phyloP scores from a whole-genome alignment of 2,329 filamentous ascomycete genomes.

The Stachybotrys elegans region DNA sequence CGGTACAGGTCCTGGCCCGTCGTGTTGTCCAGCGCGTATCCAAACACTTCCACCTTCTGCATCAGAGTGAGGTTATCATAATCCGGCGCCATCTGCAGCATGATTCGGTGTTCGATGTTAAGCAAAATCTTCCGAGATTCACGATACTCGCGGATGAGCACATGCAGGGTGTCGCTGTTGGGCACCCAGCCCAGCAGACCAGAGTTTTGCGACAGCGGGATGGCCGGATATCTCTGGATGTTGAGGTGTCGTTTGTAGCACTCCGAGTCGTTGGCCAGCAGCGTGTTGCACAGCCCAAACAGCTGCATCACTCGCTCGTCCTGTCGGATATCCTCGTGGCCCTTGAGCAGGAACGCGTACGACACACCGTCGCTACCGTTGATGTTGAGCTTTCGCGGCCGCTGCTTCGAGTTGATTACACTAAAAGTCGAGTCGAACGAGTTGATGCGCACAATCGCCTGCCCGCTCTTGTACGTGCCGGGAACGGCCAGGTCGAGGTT shows the following conservation, averaged over 20 bases:
- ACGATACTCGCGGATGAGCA: constrained; percentile 94
- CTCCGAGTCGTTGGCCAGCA: constrained; percentile 89
- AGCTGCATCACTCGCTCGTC: constrained; percentile 99
- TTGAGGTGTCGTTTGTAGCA: constrained; percentile 95
- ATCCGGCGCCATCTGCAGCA: constrained; percentile 99
- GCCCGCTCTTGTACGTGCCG: constrained; percentile 79
- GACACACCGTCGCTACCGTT: constrained; percentile 82
- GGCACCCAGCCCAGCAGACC: constrained; percentile 94
- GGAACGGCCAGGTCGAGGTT: constrained; percentile 93
- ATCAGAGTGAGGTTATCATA: constrained; percentile 98
- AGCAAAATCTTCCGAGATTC: constrained; percentile 95
- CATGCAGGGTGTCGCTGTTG: constrained; percentile 95
- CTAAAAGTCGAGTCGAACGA: constrained; percentile 86
- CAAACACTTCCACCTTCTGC: constrained; percentile 99
- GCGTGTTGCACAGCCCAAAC: constrained; percentile 94
- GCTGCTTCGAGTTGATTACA: constrained; percentile 95
- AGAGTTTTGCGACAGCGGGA: constrained; percentile 92
- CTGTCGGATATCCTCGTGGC: constrained; percentile 98
- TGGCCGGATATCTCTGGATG: constrained; percentile 94
- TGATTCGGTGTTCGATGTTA: constrained; percentile 99
- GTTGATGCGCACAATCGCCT: constrained; percentile 75
- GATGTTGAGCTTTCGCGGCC: constrained; percentile 82
- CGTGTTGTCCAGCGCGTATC: constrained; percentile 97
- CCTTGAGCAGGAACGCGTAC: constrained; percentile 90
- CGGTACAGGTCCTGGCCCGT: constrained; percentile 98